Evolutionary conservation across 2,329 filamentous ascomycete genomes (phyloP).

Genomic region (Cladophialophora yegresii): DNA sequence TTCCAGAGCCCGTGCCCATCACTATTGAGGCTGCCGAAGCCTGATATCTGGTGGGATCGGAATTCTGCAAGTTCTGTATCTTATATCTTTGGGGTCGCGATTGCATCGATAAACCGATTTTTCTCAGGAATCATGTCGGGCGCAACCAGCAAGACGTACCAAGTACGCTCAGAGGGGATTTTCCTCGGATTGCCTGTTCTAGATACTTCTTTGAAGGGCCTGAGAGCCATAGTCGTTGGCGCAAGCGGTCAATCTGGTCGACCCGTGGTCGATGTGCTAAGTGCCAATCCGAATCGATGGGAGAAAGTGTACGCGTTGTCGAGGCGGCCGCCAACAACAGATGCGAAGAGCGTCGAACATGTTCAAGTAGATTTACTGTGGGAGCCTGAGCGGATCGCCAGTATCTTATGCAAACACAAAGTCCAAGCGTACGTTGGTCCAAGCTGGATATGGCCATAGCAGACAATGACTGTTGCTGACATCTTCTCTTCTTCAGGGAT

Average conservation of each 20-base stretch:
- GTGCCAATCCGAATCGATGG: conserved; percentile 47
- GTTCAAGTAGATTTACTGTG: conserved; percentile 19
- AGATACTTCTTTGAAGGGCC: conserved; percentile 8
- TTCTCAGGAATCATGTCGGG: conserved; percentile 13
- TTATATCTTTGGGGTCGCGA: conserved; percentile 2
- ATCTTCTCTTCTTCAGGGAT: conserved; percentile 13
- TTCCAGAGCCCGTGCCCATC: conserved; percentile 2
- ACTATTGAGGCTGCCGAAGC: conserved; percentile 4
- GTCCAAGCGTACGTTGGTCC: conserved; percentile 23
- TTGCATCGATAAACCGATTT: neutral
- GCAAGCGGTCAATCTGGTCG: conserved; percentile 20
- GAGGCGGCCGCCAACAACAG: conserved; percentile 45
- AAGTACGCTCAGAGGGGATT: conserved; percentile 22
- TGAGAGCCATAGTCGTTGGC: conserved; percentile 20
- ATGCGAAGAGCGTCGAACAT: conserved; percentile 18
- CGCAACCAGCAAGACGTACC: conserved; percentile 17
- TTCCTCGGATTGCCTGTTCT: conserved; percentile 26
- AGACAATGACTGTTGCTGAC: conserved; percentile 2
- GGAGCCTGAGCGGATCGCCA: conserved; percentile 16
- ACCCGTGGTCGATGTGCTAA: conserved; percentile 18
- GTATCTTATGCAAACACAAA: conserved; percentile 16
- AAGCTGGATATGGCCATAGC: neutral
- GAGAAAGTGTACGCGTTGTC: conserved; percentile 55
- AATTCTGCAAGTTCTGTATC: neutral
- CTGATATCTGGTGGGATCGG: conserved; percentile 3